These are phyloP conservation scores for Alnus rubra DNA, from an alignment of 306 rosid genomes.

Conservation along the genomic window DNA sequence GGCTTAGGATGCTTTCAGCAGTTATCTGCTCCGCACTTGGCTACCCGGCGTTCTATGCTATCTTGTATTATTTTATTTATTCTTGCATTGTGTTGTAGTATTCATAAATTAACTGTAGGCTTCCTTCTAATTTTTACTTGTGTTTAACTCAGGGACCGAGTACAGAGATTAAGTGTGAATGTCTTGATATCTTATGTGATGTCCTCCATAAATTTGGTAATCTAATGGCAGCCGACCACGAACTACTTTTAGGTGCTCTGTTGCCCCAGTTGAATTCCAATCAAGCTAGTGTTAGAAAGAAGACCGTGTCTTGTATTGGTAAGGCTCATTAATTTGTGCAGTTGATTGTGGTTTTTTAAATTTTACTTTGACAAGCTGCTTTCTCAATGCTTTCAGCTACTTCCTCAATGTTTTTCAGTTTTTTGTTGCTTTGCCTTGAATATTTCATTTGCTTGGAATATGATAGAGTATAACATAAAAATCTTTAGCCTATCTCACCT, in stretches of 20 bases:
- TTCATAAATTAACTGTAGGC: not conserved
- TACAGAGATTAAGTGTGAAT: conserved; percentile 89
- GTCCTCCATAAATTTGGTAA: conserved; percentile 90
- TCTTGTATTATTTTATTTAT: conserved; percentile 1
- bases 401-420: not conserved
- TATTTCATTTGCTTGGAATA: not conserved
- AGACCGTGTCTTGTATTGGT: conserved; percentile 90
- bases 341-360: not conserved
- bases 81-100: not conserved
- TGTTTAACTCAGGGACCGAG: conserved; percentile 56
- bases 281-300: conserved; percentile 90
- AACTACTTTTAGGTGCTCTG: conserved; percentile 66
- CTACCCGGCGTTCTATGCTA: not conserved
- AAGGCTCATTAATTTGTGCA: conserved; percentile 25
- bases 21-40: too few species aligned
- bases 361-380: not conserved
- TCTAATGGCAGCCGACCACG: conserved; percentile 79
- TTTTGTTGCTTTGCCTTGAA: not conserved
- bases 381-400: not conserved
- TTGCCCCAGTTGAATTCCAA: conserved; percentile 85
- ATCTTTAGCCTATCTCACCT: not conserved
- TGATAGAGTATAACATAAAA: not conserved
- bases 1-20: too few species aligned
- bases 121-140: conserved; percentile 22
- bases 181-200: conserved; percentile 86